Evolutionary conservation across 345 rosid species (phyloP).

Genomic region (Hypericum perforatum): DNA sequence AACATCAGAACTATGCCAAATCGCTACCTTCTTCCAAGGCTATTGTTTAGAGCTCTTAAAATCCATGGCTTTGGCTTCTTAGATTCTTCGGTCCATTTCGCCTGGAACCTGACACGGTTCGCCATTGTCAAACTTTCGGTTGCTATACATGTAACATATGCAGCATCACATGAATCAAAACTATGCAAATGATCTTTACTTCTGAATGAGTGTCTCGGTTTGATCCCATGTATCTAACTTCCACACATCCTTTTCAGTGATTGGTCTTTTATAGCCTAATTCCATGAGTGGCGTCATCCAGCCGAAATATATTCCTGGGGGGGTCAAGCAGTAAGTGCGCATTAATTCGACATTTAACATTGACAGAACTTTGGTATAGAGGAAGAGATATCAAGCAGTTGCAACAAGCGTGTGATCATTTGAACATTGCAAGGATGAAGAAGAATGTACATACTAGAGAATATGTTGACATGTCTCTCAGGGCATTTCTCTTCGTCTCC

Average conservation of each 20-base stretch:
- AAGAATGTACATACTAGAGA: slow-evolving; percentile 17
- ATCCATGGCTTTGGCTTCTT: slow-evolving; percentile 2
- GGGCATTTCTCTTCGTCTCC: slow-evolving; percentile 23
- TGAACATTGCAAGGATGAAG: no score
- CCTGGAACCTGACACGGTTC: slow-evolving; percentile 4
- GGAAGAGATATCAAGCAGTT: no score
- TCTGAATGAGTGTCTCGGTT: slow-evolving; percentile 4
- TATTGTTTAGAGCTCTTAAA: slow-evolving; percentile 6
- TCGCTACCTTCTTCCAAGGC: slow-evolving; percentile 4
- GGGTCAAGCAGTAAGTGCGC: neutral
- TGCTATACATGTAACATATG: neutral
- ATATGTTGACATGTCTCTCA: slow-evolving; percentile 21
- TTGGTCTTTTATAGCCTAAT: slow-evolving; percentile 5
- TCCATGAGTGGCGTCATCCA: slow-evolving; percentile 8
- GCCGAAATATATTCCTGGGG: slow-evolving; percentile 5
- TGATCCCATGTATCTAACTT: slow-evolving; percentile 8
- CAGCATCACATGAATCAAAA: neutral
- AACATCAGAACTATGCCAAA: neutral
- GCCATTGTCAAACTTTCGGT: neutral
- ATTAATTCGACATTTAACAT: no score
- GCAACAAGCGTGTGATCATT: no score
- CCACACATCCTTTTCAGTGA: slow-evolving; percentile 8
- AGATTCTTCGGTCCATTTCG: slow-evolving; percentile 3
- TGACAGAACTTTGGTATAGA: no score
- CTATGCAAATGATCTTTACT: neutral